Conservation (phyloP, 345 rosid genomes). For the Boechera divaricarpa region DNA sequence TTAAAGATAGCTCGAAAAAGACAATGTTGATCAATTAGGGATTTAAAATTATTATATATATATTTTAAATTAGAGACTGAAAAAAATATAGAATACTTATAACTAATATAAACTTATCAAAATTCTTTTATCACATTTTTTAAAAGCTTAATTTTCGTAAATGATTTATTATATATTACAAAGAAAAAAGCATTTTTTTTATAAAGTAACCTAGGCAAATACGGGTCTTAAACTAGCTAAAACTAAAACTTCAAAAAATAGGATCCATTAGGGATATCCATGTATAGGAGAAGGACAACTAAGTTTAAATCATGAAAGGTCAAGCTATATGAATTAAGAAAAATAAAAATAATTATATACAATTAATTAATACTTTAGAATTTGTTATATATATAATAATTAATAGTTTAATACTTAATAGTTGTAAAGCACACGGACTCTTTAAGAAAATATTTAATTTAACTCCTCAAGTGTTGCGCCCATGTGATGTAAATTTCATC, state of each 20-base stretch:
- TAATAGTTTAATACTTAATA: conserved; percentile 29
- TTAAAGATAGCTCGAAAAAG: no score
- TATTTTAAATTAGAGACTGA: no score
- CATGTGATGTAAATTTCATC: conserved; percentile 29
- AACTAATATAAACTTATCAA: neutral
- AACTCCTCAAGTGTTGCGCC: conserved; percentile 22
- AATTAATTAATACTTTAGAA: neutral
- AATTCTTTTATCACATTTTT: neutral
- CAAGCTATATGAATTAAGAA: conserved; percentile 2
- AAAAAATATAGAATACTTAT: no score
- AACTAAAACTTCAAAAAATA: neutral
- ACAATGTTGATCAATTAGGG: no score
- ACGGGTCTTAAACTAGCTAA: no score
- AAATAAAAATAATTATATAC: neutral
- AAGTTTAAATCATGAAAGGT: conserved; percentile 18
- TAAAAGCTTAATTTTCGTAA: no score
- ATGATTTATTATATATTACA: neutral
- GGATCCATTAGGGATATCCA: conserved; percentile 18
- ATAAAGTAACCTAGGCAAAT: neutral
- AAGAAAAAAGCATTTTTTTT: no score
- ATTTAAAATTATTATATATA: no score
- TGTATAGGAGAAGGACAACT: neutral
- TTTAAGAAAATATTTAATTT: conserved; percentile 16
- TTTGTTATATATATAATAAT: neutral
- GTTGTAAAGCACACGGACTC: conserved; percentile 41